Conservation (phyloP, 2,329 filamentous ascomycete genomes). For the Aspergillus tanneri region DNA sequence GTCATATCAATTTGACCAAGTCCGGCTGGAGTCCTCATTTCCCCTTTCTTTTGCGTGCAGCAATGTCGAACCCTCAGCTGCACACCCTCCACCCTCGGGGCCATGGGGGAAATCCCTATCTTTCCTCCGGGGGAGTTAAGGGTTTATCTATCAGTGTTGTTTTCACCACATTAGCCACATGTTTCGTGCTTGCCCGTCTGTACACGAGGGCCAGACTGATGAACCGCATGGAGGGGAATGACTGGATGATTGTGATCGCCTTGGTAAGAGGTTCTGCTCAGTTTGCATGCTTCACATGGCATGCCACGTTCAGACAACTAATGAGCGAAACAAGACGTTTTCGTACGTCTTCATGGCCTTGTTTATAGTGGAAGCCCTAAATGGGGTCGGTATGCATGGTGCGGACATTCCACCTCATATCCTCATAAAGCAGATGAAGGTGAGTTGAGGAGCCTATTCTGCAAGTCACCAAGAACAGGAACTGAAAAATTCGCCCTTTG, state of each 20-base stretch:
- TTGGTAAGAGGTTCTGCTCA: conserved; percentile 25
- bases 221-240: conserved; percentile 36
- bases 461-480: not conserved
- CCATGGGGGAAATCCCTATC: conserved; percentile 16
- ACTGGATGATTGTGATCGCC: conserved; percentile 38
- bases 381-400: conserved; percentile 38
- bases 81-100: conserved; percentile 20
- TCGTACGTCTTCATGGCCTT: conserved; percentile 37
- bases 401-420: conserved; percentile 31
- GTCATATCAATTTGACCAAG: not conserved
- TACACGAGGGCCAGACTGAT: conserved; percentile 35
- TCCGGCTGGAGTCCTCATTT: not conserved
- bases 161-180: conserved; percentile 32
- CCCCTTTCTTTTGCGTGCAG: conserved; percentile 4
- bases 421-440: conserved; percentile 35
- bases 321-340: conserved; percentile 23
- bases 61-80: conserved; percentile 21
- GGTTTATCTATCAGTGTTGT: conserved; percentile 31
- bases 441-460: conserved; percentile 10
- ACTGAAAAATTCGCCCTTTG: not conserved
- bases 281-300: not conserved
- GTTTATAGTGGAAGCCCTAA: conserved; percentile 34
- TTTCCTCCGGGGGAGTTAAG: conserved; percentile 28
- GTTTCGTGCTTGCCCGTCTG: conserved; percentile 32
- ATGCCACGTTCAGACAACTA: not conserved